Evolutionary conservation across 2,329 filamentous ascomycete genomes (phyloP).

Genomic region (Nemania sp.): DNA sequence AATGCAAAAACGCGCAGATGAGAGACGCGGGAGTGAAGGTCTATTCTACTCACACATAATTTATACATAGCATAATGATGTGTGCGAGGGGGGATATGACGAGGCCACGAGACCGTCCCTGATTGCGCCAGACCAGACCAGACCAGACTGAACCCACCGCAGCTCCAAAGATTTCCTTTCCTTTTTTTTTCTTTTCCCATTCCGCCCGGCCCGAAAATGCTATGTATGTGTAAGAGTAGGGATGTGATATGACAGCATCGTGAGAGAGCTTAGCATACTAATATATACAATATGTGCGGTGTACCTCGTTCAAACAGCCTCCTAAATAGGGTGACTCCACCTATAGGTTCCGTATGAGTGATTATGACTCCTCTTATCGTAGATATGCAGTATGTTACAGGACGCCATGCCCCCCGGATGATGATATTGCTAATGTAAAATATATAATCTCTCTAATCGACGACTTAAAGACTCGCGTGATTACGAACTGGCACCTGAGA

Average conservation of each 20-base stretch:
- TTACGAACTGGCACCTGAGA: conserved; percentile 46
- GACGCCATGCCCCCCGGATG: neutral
- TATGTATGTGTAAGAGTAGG: conserved; percentile 20
- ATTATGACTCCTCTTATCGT: conserved; percentile 12
- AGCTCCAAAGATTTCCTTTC: conserved; percentile 4
- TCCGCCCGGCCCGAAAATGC: conserved; percentile 27
- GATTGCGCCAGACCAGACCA: conserved; percentile 6
- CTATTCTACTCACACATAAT: conserved; percentile 12
- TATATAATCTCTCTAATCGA: conserved; percentile 6
- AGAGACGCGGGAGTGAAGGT: conserved; percentile 21
- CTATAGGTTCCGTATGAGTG: conserved; percentile 14
- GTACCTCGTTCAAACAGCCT: conserved; percentile 4
- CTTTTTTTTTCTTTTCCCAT: conserved; percentile 5
- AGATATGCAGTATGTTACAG: conserved; percentile 28
- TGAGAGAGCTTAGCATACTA: conserved; percentile 19
- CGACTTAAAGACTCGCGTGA: conserved; percentile 3
- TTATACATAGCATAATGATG: conserved; percentile 8
- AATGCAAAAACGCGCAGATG: neutral
- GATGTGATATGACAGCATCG: conserved; percentile 9
- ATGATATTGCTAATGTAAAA: neutral
- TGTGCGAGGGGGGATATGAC: neutral
- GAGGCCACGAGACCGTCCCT: neutral
- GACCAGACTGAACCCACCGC: conserved; percentile 5
- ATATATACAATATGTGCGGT: conserved; percentile 32
- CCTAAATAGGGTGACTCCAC: neutral